Base-by-base conservation (phyloP, 179 eudicot genomes). In the Beta corolliflora region DNA sequence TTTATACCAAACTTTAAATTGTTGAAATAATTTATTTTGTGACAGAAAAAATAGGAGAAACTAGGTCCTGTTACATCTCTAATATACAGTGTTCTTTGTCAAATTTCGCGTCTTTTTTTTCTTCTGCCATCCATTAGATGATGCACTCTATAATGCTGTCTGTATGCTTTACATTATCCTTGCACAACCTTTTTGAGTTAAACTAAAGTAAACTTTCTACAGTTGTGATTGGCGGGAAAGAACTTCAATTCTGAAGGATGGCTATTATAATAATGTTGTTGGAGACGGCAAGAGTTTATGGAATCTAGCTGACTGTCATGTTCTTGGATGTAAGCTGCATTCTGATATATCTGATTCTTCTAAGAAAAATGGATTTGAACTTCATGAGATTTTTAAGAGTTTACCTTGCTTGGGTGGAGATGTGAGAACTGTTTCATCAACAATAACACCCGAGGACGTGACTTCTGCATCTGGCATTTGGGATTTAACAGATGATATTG, bases 141-240 rank as follows among this genome's bases (percentile, higher is more conserved):
- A n/a, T 23, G 11, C 41, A 18, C 50, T 63, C 53, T 60, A 14
- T 44, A 23, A 7, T 71, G 61, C 12, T n/a, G n/a, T n/a, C 50
- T 9, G 18, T 4, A 29, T 54, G 11, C 6, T 12, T 19, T 18
- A 55, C n/a, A 36, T 45, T 65, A 14, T 56, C 21, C 48, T 13
- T 31, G 31, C 60, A 9, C 71, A 13, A 50, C 44, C 25, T 71
- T 23, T 23, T 21, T 73, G 25, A 60, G 55, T 61, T 10, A 44
- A 45, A 36, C 44, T 77, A 52, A 81, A 45, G 58, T 60, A 52
- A 14, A 21, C 29, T 25, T 80, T 31, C 66, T 89, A 76, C 91
- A 96, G 99, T 65, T 96, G 97, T 83, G 88, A 93, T 80, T 94
- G 98, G 99, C 86, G 64, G 78, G 90, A 87, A 88, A 89, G 99